Evolutionary conservation across 1,284 basidiomycete species (phyloP).

Genomic region (Apiotrichum akiyoshidainum): DNA sequence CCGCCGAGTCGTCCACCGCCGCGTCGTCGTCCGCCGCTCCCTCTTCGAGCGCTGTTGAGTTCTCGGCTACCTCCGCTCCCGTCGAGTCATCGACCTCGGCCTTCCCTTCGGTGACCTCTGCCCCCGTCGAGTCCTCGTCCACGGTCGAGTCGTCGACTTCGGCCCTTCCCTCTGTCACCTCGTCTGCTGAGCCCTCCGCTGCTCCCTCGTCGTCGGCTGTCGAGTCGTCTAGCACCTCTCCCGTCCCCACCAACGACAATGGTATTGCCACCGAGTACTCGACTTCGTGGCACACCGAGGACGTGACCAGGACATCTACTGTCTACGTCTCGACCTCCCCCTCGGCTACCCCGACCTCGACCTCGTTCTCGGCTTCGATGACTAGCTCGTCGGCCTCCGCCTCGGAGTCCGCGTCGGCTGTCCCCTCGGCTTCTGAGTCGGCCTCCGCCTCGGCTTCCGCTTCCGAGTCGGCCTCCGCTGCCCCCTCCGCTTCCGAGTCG

Average conservation of each 20-base stretch:
- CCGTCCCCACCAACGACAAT: conserved; percentile 33
- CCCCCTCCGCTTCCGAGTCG: background rate
- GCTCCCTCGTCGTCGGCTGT: conserved; percentile 1
- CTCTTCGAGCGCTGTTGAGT: background rate
- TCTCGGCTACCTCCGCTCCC: background rate
- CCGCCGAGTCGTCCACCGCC: background rate
- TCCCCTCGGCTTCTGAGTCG: background rate
- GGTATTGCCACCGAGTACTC: conserved; percentile 38
- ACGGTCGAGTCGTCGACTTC: background rate
- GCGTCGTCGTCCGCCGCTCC: background rate
- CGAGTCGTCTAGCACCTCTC: conserved; percentile 6
- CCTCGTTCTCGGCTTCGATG: background rate
- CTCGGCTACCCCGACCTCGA: conserved; percentile 6
- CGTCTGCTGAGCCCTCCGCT: no score
- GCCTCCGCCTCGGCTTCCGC: conserved; percentile 4
- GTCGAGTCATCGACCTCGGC: background rate
- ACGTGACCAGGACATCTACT: conserved; percentile 31
- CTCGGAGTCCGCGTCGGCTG: no score
- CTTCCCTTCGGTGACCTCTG: background rate
- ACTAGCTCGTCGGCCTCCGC: conserved; percentile 4
- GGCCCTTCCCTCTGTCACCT: background rate
- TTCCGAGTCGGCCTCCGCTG: background rate
- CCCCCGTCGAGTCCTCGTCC: background rate
- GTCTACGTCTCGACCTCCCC: background rate
- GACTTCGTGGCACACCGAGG: conserved; percentile 34